Evolutionary conservation across 768 basidiomycete species (phyloP), one percentile per base, ranked within the genome.

Genomic region (Russula dissimulans): DNA sequence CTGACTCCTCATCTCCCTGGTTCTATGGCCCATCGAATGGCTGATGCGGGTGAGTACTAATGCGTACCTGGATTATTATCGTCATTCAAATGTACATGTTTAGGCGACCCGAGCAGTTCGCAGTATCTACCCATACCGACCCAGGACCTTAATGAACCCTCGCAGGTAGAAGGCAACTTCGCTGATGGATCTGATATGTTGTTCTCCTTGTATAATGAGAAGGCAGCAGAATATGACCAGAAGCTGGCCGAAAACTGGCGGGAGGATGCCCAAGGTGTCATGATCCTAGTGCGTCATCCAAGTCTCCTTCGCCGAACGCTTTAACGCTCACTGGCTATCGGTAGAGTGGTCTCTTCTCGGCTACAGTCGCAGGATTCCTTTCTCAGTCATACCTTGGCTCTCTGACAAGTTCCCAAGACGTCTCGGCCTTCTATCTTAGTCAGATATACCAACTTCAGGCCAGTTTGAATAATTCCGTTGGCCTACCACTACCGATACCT

Each of bases 241-340:
- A 60, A 50, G 42, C n/a, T 45, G 59, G 54, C 42, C 9, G 43
- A 38, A 48, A 56, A 41, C n/a, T 57, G 60, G 60, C 46, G 31
- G 31, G 44, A 46, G 10, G 49, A 52, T 11, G 60, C 60, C 11
- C 39, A 61, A 11, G 54, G 29, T 4, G n/a, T 61, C 50, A 51
- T 52, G 29, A 2, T 57, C n/a, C 45, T 59, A 5, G 55, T 56
- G 5, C 49, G 60, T 56, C 14, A 12, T 12, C 12, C 15, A 5
- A 3, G n/a, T 41, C 39, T 17, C 18, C 44, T 8, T 36, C 4
- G 2, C 26, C 10, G 49, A 39, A 10, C 15, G 12, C 32, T 5
- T 39, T 14, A 31, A 15, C 11, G 26, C 43, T 51, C 11, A 61
- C 29, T 5, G 7, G 6, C 3, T 14, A 4, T 29, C 7, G 29